Conservation (phyloP, 2,329 filamentous ascomycete genomes). For the Beauveria asiatica region DNA sequence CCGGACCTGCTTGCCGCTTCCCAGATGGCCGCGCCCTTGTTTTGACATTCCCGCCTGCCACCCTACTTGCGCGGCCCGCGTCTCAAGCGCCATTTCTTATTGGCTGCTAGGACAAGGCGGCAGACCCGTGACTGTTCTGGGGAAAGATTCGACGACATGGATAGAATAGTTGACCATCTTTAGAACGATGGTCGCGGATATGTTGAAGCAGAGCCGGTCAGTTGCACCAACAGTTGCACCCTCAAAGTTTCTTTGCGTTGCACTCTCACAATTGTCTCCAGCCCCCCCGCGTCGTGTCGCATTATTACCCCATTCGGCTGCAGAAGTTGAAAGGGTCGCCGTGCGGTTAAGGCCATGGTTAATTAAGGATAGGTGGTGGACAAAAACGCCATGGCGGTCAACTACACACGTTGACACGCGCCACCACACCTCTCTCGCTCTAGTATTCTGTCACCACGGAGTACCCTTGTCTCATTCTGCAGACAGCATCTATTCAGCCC, state of each 20-base stretch:
- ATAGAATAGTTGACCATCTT: no score
- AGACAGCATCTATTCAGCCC: no score
- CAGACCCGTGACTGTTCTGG: background rate
- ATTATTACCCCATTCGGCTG: background rate
- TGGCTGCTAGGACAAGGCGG: no score
- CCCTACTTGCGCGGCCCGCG: background rate
- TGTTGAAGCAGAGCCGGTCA: background rate
- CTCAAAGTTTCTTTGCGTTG: background rate
- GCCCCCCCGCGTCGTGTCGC: background rate
- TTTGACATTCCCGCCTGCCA: background rate
- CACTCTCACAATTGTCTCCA: background rate
- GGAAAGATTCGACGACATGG: background rate
- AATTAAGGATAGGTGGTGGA: no score
- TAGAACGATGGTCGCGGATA: no score
- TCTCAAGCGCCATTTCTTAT: no score
- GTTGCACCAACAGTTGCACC: background rate
- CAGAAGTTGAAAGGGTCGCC: background rate
- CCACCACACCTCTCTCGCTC: no score
- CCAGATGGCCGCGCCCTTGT: background rate
- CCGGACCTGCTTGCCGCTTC: background rate
- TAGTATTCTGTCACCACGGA: no score
- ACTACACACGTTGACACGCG: no score
- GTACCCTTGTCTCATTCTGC: no score
- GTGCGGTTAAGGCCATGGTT: background rate
- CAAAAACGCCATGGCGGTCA: background rate